Conservation (phyloP, 2,329 filamentous ascomycete species). For the Monosporascus sp. region DNA sequence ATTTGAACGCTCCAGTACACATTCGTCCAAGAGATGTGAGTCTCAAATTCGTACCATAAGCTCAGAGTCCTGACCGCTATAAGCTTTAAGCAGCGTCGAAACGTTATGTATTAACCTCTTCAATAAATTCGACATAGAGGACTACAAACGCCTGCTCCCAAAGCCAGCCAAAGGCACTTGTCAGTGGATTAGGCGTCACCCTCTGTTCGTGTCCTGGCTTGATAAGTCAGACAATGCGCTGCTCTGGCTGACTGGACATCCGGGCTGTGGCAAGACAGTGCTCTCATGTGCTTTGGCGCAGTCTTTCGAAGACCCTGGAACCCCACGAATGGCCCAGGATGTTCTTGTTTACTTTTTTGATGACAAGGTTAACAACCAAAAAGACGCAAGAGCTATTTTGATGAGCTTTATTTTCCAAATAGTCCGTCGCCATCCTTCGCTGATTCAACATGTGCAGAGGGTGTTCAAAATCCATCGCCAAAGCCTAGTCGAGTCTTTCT, state of each 20-base stretch:
- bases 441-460: constrained; percentile 27
- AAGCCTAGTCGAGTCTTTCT: constrained; percentile 28
- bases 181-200: constrained; percentile 28
- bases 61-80: not conserved
- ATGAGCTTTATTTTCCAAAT: constrained; percentile 31
- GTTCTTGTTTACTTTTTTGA: constrained; percentile 31
- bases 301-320: constrained; percentile 16
- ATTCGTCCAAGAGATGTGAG: constrained; percentile 1
- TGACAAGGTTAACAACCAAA: constrained; percentile 28
- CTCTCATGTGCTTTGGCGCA: constrained; percentile 29
- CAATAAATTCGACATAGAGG: constrained; percentile 22
- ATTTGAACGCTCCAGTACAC: no score
- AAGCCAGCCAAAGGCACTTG: constrained; percentile 29
- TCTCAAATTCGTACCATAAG: not conserved
- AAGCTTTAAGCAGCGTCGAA: constrained; percentile 29
- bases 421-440: constrained; percentile 22
- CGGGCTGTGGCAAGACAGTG: constrained; percentile 33
- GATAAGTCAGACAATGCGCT: constrained; percentile 21
- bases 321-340: constrained; percentile 7
- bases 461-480: constrained; percentile 25
- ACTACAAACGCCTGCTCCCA: constrained; percentile 25
- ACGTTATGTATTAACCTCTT: constrained; percentile 28
- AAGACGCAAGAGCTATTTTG: constrained; percentile 30
- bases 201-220: constrained; percentile 25
- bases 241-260: constrained; percentile 32